phyloP scores from a whole-genome alignment of 2,329 filamentous ascomycete species.

The Sporothrix phasma region DNA sequence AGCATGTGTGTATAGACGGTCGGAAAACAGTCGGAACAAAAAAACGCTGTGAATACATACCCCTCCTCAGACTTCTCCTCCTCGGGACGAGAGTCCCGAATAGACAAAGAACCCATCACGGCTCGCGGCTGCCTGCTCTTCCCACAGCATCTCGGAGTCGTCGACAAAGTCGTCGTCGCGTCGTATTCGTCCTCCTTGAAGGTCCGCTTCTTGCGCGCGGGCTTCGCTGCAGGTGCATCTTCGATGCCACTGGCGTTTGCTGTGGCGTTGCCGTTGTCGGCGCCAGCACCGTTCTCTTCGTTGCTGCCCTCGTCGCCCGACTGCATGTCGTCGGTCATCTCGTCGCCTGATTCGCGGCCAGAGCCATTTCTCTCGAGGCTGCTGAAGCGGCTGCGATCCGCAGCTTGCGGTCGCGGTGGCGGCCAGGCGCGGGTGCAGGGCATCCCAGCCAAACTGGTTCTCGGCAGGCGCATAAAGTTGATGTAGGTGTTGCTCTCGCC shows the following conservation, averaged over 20 bases:
- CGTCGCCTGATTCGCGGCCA: constrained; percentile 60
- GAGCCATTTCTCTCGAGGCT: constrained; percentile 69
- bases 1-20: constrained; percentile 23
- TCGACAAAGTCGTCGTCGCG: constrained; percentile 77
- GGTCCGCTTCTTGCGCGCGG: constrained; percentile 66
- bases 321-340: constrained; percentile 66
- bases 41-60: constrained; percentile 32
- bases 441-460: constrained; percentile 89
- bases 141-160: constrained; percentile 90
- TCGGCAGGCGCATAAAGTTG: constrained; percentile 90
- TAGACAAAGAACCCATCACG: constrained; percentile 98
- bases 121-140: constrained; percentile 86
- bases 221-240: constrained; percentile 45
- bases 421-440: constrained; percentile 80
- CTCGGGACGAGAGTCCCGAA: constrained; percentile 85
- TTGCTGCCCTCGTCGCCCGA: constrained; percentile 73
- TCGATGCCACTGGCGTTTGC: constrained; percentile 46
- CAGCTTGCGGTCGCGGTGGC: constrained; percentile 80
- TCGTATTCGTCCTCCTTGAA: constrained; percentile 78
- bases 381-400: constrained; percentile 84
- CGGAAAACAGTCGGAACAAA: neutral
- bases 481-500: constrained; percentile 83
- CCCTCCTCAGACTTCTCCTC: constrained; percentile 59
- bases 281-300: constrained; percentile 64
- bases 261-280: constrained; percentile 29